Conservation (phyloP, 2,329 filamentous ascomycete species). For the Davidsoniella virescens region DNA sequence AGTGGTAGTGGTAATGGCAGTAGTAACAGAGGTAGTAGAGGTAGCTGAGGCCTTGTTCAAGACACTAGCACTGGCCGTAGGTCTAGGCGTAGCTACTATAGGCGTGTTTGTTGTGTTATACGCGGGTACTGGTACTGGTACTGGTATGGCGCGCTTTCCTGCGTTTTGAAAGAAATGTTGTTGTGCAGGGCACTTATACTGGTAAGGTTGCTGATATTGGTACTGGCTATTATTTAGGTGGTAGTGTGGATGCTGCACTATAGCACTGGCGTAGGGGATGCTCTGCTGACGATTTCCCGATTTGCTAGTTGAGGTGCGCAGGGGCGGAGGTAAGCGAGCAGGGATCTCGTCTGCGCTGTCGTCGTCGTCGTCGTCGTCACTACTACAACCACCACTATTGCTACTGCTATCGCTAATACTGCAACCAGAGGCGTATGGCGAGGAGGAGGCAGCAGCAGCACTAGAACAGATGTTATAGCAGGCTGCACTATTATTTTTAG, state of each 20-base stretch:
- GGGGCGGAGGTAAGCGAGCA: slow-evolving; percentile 6
- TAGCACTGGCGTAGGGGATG: slow-evolving; percentile 4
- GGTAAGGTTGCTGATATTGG: not conserved
- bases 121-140: not conserved
- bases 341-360: slow-evolving; percentile 8
- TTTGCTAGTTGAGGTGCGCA: slow-evolving; percentile 6
- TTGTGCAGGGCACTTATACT: too few species aligned
- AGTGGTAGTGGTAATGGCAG: too few species aligned
- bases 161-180: not conserved
- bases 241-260: not conserved
- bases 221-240: not conserved
- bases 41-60: too few species aligned
- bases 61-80: too few species aligned
- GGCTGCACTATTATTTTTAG: too few species aligned
- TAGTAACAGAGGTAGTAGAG: too few species aligned
- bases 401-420: not conserved
- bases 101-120: too few species aligned
- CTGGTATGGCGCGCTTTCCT: slow-evolving; percentile 1
- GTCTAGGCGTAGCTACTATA: too few species aligned
- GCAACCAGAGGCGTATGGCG: too few species aligned
- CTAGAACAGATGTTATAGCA: too few species aligned
- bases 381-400: not conserved
- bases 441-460: too few species aligned
- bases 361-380: slow-evolving; percentile 5
- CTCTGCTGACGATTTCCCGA: not conserved